Conservation (phyloP, 495 filamentous ascomycete genomes). For the Daldinia loculata region DNA sequence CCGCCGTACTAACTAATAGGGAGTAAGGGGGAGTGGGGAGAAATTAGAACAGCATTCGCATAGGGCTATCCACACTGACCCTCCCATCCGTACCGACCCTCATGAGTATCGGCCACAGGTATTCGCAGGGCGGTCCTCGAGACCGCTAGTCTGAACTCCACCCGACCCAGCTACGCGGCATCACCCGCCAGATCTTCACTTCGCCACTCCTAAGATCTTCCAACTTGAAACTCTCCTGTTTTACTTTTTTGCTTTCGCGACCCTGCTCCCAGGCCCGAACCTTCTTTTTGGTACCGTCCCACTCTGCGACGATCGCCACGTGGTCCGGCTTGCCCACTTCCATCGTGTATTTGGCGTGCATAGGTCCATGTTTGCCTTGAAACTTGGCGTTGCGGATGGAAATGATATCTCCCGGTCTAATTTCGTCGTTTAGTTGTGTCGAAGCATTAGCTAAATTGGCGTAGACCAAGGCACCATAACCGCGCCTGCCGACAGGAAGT, state of each 20-base stretch:
- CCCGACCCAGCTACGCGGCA: conserved; percentile 90
- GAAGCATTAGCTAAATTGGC: conserved; percentile 93
- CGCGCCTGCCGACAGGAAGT: conserved; percentile 80
- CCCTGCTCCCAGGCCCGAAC: conserved; percentile 95
- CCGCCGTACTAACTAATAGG: conserved; percentile 6
- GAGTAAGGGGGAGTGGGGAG: not conserved
- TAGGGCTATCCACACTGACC: conserved; percentile 37
- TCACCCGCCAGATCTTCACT: conserved; percentile 97
- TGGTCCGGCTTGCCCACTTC: conserved; percentile 95
- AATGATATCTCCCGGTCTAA: conserved; percentile 91
- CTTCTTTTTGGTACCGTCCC: conserved; percentile 99
- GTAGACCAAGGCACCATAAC: conserved; percentile 93
- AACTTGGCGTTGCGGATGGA: conserved; percentile 94
- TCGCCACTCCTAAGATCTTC: conserved; percentile 92
- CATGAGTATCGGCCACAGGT: conserved; percentile 37
- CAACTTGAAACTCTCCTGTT: conserved; percentile 90
- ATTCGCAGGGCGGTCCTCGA: conserved; percentile 33
- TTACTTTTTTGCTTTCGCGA: conserved; percentile 92
- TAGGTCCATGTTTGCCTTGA: conserved; percentile 91
- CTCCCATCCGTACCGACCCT: conserved; percentile 35
- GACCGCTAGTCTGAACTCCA: conserved; percentile 66
- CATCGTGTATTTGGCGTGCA: conserved; percentile 90
- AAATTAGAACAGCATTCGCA: conserved; percentile 25
- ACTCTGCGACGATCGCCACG: conserved; percentile 95
- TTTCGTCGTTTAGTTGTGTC: conserved; percentile 90